Percentiles rank a stretch among this genome's conserved stretches.
phyloP scores from a whole-genome alignment of 345 rosid species.

The Eucalyptus regnans region DNA sequence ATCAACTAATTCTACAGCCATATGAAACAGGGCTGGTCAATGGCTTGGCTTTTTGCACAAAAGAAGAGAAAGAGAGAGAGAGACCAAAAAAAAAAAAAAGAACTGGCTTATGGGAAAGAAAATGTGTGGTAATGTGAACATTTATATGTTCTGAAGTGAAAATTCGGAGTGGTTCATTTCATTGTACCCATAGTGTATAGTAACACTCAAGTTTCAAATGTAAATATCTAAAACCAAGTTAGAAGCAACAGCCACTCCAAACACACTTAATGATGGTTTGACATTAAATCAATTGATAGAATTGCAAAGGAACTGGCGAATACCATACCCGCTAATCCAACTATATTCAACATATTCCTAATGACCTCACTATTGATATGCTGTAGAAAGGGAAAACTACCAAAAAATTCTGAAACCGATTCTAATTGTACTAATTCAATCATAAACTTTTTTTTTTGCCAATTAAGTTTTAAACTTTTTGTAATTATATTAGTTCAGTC shows the following conservation, averaged over 20 bases:
- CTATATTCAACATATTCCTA: too few relatives aligned
- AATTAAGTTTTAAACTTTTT: too few relatives aligned
- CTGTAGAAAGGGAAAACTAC: too few relatives aligned
- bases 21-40: background rate
- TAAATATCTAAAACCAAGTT: background rate
- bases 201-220: background rate
- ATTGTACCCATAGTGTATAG: background rate
- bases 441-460: too few relatives aligned
- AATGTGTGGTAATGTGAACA: background rate
- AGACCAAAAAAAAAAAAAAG: background rate
- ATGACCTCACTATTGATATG: background rate
- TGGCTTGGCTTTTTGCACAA: background rate
- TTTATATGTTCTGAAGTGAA: background rate
- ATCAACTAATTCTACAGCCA: background rate
- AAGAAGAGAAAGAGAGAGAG: background rate
- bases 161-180: background rate
- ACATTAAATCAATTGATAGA: background rate
- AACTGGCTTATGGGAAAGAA: background rate
- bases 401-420: too few relatives aligned
- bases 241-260: background rate
- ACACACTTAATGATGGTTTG: background rate
- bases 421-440: too few relatives aligned
- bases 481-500: too few relatives aligned
- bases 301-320: background rate
- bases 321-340: too few relatives aligned